phyloP scores from a whole-genome alignment of 352 stramenopile species.

The Albugo candida region DNA sequence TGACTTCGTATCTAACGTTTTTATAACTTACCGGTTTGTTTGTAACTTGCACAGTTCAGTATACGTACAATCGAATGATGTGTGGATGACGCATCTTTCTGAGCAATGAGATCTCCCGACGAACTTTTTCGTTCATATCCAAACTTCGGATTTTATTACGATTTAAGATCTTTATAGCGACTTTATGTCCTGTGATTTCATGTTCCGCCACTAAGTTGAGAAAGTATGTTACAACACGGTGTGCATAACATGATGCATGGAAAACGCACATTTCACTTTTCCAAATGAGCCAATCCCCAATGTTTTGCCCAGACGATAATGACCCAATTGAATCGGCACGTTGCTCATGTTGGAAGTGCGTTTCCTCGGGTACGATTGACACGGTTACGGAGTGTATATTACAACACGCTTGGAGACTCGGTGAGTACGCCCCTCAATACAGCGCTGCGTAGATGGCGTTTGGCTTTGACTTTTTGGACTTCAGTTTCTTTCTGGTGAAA shows the following conservation, averaged over 20 bases:
- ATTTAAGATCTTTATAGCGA: conserved; percentile 99
- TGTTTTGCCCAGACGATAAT: conserved; percentile 97
- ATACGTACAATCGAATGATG: conserved; percentile 94
- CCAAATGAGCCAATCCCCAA: conserved; percentile 98
- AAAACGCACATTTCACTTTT: conserved; percentile 90
- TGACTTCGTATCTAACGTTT: conserved; percentile 83
- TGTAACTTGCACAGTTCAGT: neutral
- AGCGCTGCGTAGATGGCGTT: too few species aligned
- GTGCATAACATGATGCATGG: neutral
- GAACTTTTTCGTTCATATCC: conserved; percentile 99
- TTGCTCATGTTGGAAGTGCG: conserved; percentile 30
- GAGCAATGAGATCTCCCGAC: conserved; percentile 98
- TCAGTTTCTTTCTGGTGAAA: too few species aligned
- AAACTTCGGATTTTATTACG: conserved; percentile 97
- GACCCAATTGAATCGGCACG: conserved; percentile 87
- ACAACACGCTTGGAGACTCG: too few species aligned
- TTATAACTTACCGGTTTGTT: neutral
- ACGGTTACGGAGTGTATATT: too few species aligned
- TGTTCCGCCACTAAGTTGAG: conserved; percentile 85
- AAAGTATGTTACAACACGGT: conserved; percentile 6
- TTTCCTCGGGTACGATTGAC: too few species aligned
- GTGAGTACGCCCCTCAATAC: too few species aligned
- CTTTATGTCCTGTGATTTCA: conserved; percentile 95
- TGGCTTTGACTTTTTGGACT: too few species aligned
- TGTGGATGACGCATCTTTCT: conserved; percentile 97